Base-by-base conservation (phyloP, 495 filamentous ascomycete species). In the Neurospora hispaniola region DNA sequence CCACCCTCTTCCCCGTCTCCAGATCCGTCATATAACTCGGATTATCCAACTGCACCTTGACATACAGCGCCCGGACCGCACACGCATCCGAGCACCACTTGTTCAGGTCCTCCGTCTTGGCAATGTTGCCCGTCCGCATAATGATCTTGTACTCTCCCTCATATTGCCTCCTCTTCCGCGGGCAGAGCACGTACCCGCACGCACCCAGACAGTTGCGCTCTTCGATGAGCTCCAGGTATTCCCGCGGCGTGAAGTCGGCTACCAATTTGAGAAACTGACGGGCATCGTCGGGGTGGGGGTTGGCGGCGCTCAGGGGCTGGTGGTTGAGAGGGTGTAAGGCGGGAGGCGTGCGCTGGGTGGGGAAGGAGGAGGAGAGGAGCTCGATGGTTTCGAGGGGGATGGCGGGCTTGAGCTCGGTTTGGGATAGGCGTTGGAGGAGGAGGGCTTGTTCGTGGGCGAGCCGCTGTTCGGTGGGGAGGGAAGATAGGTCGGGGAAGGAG, bases 11-110 rank as follows among this genome's bases (percentile, higher is more conserved):
- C 20, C 78, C 77, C 18, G 72, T 62, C 23, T 31, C 71, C 11
- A 38, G 27, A 38, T 68, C 43, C 43, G 38, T 59, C 39, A 71
- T 18, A 41, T 78, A 80, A 40, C 72, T 79, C 41, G 79, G 79
- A 48, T 80, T 76, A 20, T 80, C 89, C 38, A 99, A 86, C 82
- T 99, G 96, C 46, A 95, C 91, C 75, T 92, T 91, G 73, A 99
- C 84, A 80, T 92, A 96, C 75, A 97, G 82, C 20, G 92, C 94
- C 44, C 91, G 85, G 75, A 89, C 86, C 2, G 90, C 91, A 85
- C 96, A 99, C 20, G 84, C 84, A 62, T 91, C 87, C 1, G 89
- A 92, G 79, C 96, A 99, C 93, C 96, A 99, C 78, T 91, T 90
- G 81, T 96, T 93, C 11, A 95, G 76, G 76, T 90, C 87, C 71